Evolutionary conservation across 2,329 filamentous ascomycete genomes (phyloP), one percentile per base, ranked within the genome.

Genomic region (Fusarium tanahbumbuense): DNA sequence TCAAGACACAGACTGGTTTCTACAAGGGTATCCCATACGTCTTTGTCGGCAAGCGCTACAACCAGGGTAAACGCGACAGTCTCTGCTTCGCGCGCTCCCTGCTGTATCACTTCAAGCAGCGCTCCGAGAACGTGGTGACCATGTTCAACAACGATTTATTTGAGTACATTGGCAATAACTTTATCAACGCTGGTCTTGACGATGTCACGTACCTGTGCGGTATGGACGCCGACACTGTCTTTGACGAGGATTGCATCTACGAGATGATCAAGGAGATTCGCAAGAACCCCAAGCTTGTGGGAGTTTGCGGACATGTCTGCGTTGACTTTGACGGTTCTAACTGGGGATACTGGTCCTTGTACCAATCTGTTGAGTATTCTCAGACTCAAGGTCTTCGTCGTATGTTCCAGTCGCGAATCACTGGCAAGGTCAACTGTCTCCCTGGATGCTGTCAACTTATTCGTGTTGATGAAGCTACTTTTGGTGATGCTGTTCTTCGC

Each of bases 361-460:
- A 84, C 56, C 83, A 85, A 59, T 83, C 80, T 2, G 80, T 84
- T 28, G 83, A 85, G 71, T 85, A 85, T 68, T 83, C 81, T 0
- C 82, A 83, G 58, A 83, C 82, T 0, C 83, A 85, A 62, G 82
- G 81, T 6, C 77, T 85, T 47, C 80, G 83, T 3, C 81, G 84
- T 12, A 82, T 84, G 74, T 84, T 85, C 68, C 84, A 86, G 71
- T 84, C 83, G 11, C 78, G 82, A 37, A 79, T 83, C 47, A 85
- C 83, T 0, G 82, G 83, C 60, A 85, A 85, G 56, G 83, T 85
- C 48, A 84, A 83, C 40, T 85, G 83, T 65, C 78, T 84, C 4
- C 83, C 83, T 0, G 83, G 83, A 8, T 85, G 84, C 49, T 86
- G 84, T 60, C 84, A 86, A 69, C 78, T 86, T 18, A 82, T 86